A percentile compares a stretch with the other conserved stretches of the same genome.
phyloP scores from a whole-genome alignment of 2,329 filamentous ascomycete genomes.

The Orbilia oligospora region DNA sequence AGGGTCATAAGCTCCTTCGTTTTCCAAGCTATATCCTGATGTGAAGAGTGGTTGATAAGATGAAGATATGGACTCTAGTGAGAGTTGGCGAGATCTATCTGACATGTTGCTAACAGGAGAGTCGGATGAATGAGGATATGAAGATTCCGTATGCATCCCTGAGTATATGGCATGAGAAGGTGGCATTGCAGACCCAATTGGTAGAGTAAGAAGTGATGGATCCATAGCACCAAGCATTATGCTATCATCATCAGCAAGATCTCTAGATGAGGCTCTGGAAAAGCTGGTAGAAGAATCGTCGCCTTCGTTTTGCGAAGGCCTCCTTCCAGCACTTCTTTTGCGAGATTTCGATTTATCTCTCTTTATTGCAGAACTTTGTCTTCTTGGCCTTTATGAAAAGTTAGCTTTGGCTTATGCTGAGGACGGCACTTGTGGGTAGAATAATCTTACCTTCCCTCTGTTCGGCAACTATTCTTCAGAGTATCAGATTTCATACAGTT shows the following conservation, averaged over 20 bases:
- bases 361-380: constrained; percentile 58
- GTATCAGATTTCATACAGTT: constrained; percentile 58
- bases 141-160: constrained; percentile 27
- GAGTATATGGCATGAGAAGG: constrained; percentile 33
- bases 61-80: constrained; percentile 52
- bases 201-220: constrained; percentile 42
- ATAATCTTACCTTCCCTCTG: constrained; percentile 57
- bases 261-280: constrained; percentile 56
- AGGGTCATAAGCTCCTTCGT: constrained; percentile 46
- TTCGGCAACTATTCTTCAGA: constrained; percentile 54
- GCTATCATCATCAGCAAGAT: constrained; percentile 49
- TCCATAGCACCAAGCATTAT: constrained; percentile 52
- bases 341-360: constrained; percentile 59
- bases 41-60: constrained; percentile 53
- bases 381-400: constrained; percentile 45
- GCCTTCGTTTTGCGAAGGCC: constrained; percentile 50
- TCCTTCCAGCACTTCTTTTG: constrained; percentile 49
- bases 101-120: constrained; percentile 55
- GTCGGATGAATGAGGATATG: constrained; percentile 43
- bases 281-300: constrained; percentile 55
- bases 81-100: constrained; percentile 51
- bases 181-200: constrained; percentile 38
- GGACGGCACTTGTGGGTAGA: constrained; percentile 32
- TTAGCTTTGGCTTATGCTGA: constrained; percentile 41
- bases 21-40: constrained; percentile 53